These are phyloP conservation scores for Blastobotrys peoriensis DNA, from an alignment of 805 yeast species.

Conservation along the genomic window DNA sequence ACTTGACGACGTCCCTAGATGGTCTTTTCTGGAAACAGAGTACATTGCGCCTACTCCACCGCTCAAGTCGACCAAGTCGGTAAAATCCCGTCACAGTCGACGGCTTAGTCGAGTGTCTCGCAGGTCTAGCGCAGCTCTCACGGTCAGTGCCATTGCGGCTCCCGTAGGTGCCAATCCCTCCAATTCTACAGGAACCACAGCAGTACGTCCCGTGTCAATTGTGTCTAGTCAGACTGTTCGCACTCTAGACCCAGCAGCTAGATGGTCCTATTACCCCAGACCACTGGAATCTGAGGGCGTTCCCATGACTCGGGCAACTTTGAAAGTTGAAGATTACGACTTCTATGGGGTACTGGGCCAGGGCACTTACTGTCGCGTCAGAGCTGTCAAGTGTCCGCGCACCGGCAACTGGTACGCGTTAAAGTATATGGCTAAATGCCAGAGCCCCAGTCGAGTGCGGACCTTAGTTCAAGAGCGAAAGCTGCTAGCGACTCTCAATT, in stretches of 20 bases:
- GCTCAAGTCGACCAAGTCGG: background rate
- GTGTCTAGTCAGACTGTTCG: too few relatives aligned
- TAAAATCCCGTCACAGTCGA: too few relatives aligned
- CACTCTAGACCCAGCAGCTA: background rate
- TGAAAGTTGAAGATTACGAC: constrained; percentile 17
- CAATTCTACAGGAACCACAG: too few relatives aligned
- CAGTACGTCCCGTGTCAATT: too few relatives aligned
- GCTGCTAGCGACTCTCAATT: constrained; percentile 21
- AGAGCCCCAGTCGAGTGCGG: constrained; percentile 11
- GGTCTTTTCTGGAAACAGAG: background rate
- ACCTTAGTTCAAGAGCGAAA: constrained; percentile 23
- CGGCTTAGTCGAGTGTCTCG: too few relatives aligned
- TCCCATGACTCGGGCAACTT: background rate
- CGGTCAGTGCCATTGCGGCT: too few relatives aligned
- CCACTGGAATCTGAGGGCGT: background rate
- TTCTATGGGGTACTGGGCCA: constrained; percentile 64
- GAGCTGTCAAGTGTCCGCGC: constrained; percentile 33
- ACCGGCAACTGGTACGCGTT: constrained; percentile 22
- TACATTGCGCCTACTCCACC: background rate
- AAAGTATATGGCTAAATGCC: constrained; percentile 24
- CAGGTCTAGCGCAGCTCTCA: too few relatives aligned
- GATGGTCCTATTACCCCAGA: background rate
- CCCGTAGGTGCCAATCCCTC: too few relatives aligned
- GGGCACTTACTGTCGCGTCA: constrained; percentile 82
- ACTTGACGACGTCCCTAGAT: too few relatives aligned